A percentile compares a stretch with the other conserved stretches of the same genome.
phyloP scores from a whole-genome alignment of 2,329 filamentous ascomycete species.

The Fusarium virguliforme region DNA sequence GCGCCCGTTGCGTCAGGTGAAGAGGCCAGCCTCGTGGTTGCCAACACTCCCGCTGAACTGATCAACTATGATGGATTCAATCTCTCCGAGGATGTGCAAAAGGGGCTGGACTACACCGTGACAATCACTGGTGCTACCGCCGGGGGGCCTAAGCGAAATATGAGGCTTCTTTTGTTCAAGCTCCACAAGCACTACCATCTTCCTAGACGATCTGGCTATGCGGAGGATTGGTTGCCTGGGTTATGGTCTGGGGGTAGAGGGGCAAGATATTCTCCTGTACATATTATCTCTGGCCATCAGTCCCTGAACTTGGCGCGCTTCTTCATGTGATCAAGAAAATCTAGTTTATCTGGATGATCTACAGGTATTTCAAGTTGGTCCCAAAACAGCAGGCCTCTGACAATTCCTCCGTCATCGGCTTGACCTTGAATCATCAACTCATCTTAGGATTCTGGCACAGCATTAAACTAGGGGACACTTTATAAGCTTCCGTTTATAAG shows the following conservation, averaged over 20 bases:
- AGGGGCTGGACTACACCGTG: neutral
- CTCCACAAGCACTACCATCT: neutral
- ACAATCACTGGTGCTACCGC: neutral
- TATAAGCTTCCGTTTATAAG: no score
- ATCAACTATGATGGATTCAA: slow-evolving; percentile 10
- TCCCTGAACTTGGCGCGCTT: no score
- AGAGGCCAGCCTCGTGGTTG: slow-evolving; percentile 7
- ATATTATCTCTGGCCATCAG: neutral
- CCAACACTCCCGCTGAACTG: slow-evolving; percentile 3
- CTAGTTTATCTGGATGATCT: no score
- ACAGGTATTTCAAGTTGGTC: no score
- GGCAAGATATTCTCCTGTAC: neutral
- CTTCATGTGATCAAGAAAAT: no score
- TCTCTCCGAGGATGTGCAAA: neutral
- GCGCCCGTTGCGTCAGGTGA: neutral
- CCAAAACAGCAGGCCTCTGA: no score
- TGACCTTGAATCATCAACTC: no score
- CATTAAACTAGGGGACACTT: no score
- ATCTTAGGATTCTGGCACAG: no score
- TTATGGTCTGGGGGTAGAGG: neutral
- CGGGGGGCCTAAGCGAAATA: neutral
- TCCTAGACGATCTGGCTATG: neutral
- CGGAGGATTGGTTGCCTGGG: no score
- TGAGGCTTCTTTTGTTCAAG: neutral
- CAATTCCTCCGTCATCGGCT: no score